phyloP scores from a whole-genome alignment of 768 basidiomycete genomes.

The Sporobolomyces pararoseus region DNA sequence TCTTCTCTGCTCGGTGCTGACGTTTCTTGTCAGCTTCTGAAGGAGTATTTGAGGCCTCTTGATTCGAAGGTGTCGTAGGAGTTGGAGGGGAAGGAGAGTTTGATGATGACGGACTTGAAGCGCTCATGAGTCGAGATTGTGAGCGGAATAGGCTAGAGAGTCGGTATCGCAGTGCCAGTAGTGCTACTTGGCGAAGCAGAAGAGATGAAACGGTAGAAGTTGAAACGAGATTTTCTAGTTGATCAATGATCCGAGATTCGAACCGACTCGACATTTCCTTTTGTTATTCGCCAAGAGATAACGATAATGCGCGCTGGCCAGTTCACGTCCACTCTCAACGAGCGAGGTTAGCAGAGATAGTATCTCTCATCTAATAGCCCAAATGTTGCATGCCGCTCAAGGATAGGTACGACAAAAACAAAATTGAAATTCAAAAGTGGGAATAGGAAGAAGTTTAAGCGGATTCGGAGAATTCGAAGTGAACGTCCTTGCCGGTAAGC shows the following conservation, averaged over 20 bases:
- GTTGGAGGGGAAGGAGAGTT: not conserved
- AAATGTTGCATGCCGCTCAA: slow-evolving; percentile 16
- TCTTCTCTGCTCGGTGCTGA: slow-evolving; percentile 23
- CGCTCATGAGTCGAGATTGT: not conserved
- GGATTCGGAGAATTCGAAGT: slow-evolving; percentile 41
- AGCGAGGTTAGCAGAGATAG: too few species aligned
- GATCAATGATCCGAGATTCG: too few species aligned
- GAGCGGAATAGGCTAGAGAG: not conserved
- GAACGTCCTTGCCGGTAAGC: slow-evolving; percentile 82
- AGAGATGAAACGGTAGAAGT: too few species aligned
- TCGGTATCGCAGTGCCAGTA: not conserved
- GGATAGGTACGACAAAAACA: not conserved
- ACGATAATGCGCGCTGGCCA: too few species aligned
- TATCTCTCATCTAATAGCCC: slow-evolving; percentile 16
- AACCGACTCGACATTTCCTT: too few species aligned
- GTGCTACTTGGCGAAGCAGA: too few species aligned
- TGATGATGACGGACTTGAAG: not conserved
- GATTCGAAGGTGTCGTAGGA: not conserved
- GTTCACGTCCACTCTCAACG: too few species aligned
- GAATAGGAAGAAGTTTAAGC: slow-evolving; percentile 17
- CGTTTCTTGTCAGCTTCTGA: slow-evolving; percentile 24
- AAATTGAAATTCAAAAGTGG: not conserved
- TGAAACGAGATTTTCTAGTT: too few species aligned
- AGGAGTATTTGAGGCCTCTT: not conserved
- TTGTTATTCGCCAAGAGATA: too few species aligned